Base-by-base conservation (phyloP, 1,139 yeast species). In the Suhomyces bokatorum region DNA sequence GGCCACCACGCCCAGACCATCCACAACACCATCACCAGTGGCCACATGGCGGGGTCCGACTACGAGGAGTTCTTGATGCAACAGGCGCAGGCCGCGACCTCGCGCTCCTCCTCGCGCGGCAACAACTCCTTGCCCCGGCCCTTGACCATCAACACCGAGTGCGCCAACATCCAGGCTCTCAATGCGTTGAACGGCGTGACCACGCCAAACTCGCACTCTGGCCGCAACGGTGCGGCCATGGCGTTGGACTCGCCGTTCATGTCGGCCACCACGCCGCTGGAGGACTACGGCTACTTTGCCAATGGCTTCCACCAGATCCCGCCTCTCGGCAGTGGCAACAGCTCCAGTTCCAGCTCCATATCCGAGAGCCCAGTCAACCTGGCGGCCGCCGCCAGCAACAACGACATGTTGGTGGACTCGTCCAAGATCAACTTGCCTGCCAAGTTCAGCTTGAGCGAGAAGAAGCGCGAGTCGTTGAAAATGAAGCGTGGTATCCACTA, bases 401-500 rank as follows among this genome's bases (percentile, higher is more conserved):
- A 40, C 29, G 47, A 47, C 24, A 42, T 44, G 42, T 34, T 49
- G 35, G 43, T 39, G 6, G 58, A 51, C 44, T 47, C 57, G 17
- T 39, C 56, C n/a, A 47, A 44, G 40, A 59, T 64, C 31, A 59
- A 55, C 43, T 53, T 69, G 40, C 70, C 71, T 11, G 48, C 59
- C 16, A 67, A 66, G 44, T 59, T 64, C 40, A 68, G 69, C 41
- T 60, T 73, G 46, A 71, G 76, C 55, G 78, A 74, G 47, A 74
- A 73, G 60, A 74, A 74, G 60, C 63, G 79, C 48, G 79, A 74
- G 45, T 70, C 77, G 22, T 65, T 74, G 50, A 74, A 73, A 53
- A 58, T 74, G 62, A 74, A 74, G 53, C 64, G 79, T 58, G 79
- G 79, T 30, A 74, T 74, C 30, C 76, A 67, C 53, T 74, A 17